Conservation (phyloP, 2,329 filamentous ascomycete genomes). For the Epichloe brachyelytri region DNA sequence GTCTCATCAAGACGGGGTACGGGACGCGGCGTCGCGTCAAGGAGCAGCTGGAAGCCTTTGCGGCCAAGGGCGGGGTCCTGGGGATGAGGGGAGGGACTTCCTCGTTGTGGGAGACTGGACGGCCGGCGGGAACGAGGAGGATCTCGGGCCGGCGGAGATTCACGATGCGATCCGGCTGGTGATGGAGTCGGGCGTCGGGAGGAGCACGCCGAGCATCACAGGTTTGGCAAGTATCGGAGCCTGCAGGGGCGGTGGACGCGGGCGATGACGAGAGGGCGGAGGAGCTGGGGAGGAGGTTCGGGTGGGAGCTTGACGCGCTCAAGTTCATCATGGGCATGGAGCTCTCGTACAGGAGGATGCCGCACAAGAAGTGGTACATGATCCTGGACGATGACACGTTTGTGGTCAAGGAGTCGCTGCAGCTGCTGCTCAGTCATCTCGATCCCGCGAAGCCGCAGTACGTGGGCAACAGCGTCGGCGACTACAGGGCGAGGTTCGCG, state of each 20-base stretch:
- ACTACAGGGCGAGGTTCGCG: conserved; percentile 41
- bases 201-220: conserved; percentile 16
- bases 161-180: conserved; percentile 29
- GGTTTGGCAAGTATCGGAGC: conserved; percentile 27
- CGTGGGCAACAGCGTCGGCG: conserved; percentile 43
- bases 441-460: conserved; percentile 34
- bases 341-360: conserved; percentile 34
- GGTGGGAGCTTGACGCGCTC: conserved; percentile 37
- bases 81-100: conserved; percentile 26
- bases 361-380: conserved; percentile 45
- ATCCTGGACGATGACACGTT: conserved; percentile 47
- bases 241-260: conserved; percentile 25
- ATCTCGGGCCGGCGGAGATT: conserved; percentile 22
- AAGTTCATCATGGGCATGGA: conserved; percentile 45
- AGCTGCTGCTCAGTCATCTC: conserved; percentile 34
- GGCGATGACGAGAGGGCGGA: conserved; percentile 26
- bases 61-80: conserved; percentile 19
- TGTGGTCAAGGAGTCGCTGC: conserved; percentile 35
- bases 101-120: conserved; percentile 40
- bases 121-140: conserved; percentile 15
- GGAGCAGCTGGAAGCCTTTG: conserved; percentile 32
- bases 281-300: conserved; percentile 24
- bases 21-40: conserved; percentile 36
- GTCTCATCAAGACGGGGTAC: conserved; percentile 44
- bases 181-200: conserved; percentile 18